phyloP scores from a whole-genome alignment of 2,329 filamentous ascomycete genomes.

The Trichophyton rubrum region DNA sequence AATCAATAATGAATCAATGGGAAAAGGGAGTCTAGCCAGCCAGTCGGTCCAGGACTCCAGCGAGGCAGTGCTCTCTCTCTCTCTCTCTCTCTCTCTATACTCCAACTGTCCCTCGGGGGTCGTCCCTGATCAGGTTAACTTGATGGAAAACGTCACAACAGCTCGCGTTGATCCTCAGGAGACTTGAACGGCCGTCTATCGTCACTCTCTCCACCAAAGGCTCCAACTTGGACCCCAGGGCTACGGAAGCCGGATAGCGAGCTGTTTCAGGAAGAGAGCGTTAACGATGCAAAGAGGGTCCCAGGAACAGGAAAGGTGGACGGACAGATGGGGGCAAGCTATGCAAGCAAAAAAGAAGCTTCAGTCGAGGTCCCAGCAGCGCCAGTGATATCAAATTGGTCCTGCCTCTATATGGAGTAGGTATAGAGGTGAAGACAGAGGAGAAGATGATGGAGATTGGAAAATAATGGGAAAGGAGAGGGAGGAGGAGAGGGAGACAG shows the following conservation, averaged over 20 bases:
- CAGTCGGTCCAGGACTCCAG: background rate
- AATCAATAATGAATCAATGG: too few species aligned
- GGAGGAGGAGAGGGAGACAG: background rate
- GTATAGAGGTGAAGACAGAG: background rate
- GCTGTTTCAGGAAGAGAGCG: background rate
- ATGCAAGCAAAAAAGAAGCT: background rate
- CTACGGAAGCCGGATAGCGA: background rate
- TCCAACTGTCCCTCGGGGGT: background rate
- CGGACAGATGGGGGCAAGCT: background rate
- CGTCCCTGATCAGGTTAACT: background rate
- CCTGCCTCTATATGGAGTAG: background rate
- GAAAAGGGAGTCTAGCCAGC: background rate
- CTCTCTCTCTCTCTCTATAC: background rate
- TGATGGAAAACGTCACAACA: background rate
- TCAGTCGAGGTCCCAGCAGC: background rate
- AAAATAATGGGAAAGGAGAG: background rate
- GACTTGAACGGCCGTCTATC: background rate
- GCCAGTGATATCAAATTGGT: background rate
- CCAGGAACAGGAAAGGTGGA: background rate
- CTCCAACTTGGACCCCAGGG: background rate
- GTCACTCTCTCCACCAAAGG: background rate
- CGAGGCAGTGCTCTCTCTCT: background rate
- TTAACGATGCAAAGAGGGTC: background rate
- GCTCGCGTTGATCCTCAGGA: background rate
- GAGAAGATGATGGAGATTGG: background rate